Base-by-base conservation (phyloP, 2,329 filamentous ascomycete genomes). In the Drechmeria coniospora region DNA sequence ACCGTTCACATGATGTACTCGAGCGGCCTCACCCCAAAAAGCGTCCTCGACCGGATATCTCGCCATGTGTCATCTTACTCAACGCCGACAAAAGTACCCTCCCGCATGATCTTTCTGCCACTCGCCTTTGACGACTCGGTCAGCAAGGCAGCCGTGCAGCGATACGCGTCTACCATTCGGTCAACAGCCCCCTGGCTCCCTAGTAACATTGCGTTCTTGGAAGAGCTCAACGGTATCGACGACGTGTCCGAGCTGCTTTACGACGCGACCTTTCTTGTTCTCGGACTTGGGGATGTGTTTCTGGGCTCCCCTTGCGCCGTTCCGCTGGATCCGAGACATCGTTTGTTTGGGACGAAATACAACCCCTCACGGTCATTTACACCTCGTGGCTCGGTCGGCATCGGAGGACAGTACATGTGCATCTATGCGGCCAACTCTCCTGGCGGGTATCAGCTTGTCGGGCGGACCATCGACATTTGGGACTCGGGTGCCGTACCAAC, bases 101-200 rank as follows among this genome's bases (percentile, higher is more conserved):
- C 47, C 1, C 47, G 53, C 3, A 39, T 34, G 0, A 36, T 59
- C 4, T 36, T 38, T 9, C 42, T 59, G 3, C 56, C 56, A 0
- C 41, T 59, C 18, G 49, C 50, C 6, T 54, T 58, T 30, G 41
- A 59, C 22, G 54, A 58, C 31, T 38, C 36, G 11, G 44, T 49
- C n/a, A 49, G 46, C 31, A 41, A 57, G 13, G 59, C 65, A 19
- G 70, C 71, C 1, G 60, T 72, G 1, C 51, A 66, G 25, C 59
- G 72, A 4, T 78, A 78, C 45, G 65, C 65, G 42, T 65, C 65
- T 15, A 75, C 69, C 1, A 69, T 74, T 35, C 59, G 73, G 6
- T 59, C 64, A 1, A 61, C 70, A 26, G 73, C 73, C 0, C 61
- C 67, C 0, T 78, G 73, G 41, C 54, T 77, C 0, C 73, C 73